Evolutionary conservation across 2,329 filamentous ascomycete genomes (phyloP).

Genomic region (Verticillium nonalfalfae): DNA sequence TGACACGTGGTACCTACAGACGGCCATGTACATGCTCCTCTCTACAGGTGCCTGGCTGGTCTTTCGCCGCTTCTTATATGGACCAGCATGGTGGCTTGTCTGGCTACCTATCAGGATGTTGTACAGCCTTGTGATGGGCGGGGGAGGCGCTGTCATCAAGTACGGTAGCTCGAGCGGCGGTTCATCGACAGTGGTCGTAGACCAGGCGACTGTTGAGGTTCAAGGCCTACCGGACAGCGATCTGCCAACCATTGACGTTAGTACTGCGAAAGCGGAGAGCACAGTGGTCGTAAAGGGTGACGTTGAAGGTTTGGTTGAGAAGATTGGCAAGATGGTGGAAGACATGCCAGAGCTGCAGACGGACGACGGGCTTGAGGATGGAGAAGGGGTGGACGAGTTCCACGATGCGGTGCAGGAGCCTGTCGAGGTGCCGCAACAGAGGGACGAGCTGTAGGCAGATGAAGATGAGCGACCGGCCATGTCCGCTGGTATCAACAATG

Average conservation of each 20-base stretch:
- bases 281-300: conserved; percentile 16
- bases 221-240: conserved; percentile 31
- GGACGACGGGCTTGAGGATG: background rate
- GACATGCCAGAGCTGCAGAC: conserved; percentile 13
- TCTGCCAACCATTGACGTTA: conserved; percentile 44
- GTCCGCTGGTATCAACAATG: background rate
- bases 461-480: background rate
- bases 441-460: conserved; percentile 30
- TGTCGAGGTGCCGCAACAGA: conserved; percentile 20
- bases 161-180: conserved; percentile 15
- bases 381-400: conserved; percentile 4
- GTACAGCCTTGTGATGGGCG: conserved; percentile 51
- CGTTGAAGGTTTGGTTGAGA: conserved; percentile 38
- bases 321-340: conserved; percentile 50
- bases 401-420: background rate
- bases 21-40: conserved; percentile 75
- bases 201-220: conserved; percentile 19
- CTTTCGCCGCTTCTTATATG: conserved; percentile 79
- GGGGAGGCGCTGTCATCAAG: conserved; percentile 45
- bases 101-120: conserved; percentile 72
- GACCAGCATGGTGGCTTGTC: conserved; percentile 83
- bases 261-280: conserved; percentile 21
- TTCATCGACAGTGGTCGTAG: conserved; percentile 18
- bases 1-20: conserved; percentile 96
- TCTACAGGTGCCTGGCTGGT: conserved; percentile 78